phyloP scores from a whole-genome alignment of 805 yeast species.

The Hanseniaspora occidentalis region DNA sequence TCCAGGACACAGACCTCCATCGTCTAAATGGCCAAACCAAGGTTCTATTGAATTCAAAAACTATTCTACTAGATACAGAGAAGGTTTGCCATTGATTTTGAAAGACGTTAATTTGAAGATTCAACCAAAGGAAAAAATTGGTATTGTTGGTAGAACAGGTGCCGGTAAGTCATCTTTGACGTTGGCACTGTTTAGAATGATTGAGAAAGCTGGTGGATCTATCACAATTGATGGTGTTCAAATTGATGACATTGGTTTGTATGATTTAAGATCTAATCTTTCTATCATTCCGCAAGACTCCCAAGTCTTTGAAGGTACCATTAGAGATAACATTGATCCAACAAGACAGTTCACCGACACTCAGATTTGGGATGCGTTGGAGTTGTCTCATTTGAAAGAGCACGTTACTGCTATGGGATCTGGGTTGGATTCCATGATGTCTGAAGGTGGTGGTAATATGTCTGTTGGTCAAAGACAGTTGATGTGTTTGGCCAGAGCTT shows the following conservation, averaged over 20 bases:
- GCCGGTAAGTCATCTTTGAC: slow-evolving; percentile 90
- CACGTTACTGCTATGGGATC: slow-evolving; percentile 49
- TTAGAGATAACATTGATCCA: slow-evolving; percentile 83
- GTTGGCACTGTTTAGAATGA: slow-evolving; percentile 70
- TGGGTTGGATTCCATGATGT: slow-evolving; percentile 41
- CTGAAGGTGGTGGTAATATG: slow-evolving; percentile 60
- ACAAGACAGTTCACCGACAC: slow-evolving; percentile 53
- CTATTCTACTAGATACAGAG: slow-evolving; percentile 77
- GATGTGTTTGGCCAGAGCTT: slow-evolving; percentile 71
- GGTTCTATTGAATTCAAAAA: slow-evolving; percentile 58
- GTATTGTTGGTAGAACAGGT: slow-evolving; percentile 95
- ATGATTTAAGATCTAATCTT: slow-evolving; percentile 62
- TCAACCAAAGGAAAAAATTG: slow-evolving; percentile 70
- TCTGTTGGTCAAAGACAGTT: slow-evolving; percentile 72
- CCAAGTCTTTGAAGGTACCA: slow-evolving; percentile 78
- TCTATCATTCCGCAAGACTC: slow-evolving; percentile 92
- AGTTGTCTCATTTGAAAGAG: slow-evolving; percentile 61
- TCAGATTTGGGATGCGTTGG: slow-evolving; percentile 73
- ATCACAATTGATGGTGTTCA: slow-evolving; percentile 62
- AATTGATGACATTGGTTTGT: slow-evolving; percentile 57
- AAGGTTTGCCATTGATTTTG: slow-evolving; percentile 68
- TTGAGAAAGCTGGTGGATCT: slow-evolving; percentile 62
- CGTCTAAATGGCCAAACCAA: slow-evolving; percentile 50
- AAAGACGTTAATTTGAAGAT: slow-evolving; percentile 53
- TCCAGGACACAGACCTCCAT: slow-evolving; percentile 53